Percentiles rank a stretch among this genome's conserved stretches.
phyloP scores from a whole-genome alignment of 768 basidiomycete species.

The Phanerodontia chrysosporium region DNA sequence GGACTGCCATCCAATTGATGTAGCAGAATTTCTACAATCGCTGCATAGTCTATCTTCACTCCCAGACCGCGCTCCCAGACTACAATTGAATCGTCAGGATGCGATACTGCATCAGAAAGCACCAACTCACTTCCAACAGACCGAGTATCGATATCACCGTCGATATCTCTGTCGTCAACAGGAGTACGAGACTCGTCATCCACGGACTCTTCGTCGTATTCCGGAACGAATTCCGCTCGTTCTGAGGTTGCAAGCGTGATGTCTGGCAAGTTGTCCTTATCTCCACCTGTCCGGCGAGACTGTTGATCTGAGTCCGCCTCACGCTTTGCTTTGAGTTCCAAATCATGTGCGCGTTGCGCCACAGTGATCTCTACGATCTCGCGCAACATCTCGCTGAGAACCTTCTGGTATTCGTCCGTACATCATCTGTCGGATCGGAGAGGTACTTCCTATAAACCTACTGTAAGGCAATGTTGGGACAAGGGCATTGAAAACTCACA shows the following conservation, averaged over 20 bases:
- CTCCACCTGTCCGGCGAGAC: slow-evolving; percentile 36
- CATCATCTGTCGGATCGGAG: slow-evolving; percentile 91
- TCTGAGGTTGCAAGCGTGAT: slow-evolving; percentile 55
- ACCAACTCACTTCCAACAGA: slow-evolving; percentile 56
- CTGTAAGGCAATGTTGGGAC: slow-evolving; percentile 10
- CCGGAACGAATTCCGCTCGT: slow-evolving; percentile 49
- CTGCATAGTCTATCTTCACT: slow-evolving; percentile 83
- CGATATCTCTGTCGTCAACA: slow-evolving; percentile 35
- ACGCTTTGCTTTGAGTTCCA: slow-evolving; percentile 41
- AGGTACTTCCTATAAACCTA: slow-evolving; percentile 73
- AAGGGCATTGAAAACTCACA: slow-evolving; percentile 48
- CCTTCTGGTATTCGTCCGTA: slow-evolving; percentile 87
- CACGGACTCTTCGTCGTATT: slow-evolving; percentile 35
- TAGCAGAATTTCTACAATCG: slow-evolving; percentile 91
- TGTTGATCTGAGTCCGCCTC: slow-evolving; percentile 36
- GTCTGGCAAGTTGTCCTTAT: slow-evolving; percentile 53
- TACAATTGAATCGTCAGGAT: slow-evolving; percentile 26
- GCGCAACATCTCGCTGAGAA: slow-evolving; percentile 83
- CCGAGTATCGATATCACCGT: slow-evolving; percentile 43
- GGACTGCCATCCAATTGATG: slow-evolving; percentile 82
- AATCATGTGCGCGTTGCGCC: slow-evolving; percentile 64
- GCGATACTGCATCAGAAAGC: background rate
- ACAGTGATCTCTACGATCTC: slow-evolving; percentile 86
- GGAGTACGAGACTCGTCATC: slow-evolving; percentile 19
- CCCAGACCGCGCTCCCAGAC: slow-evolving; percentile 94